Evolutionary conservation across 768 basidiomycete genomes (phyloP).

Genomic region (Suillus sp.): DNA sequence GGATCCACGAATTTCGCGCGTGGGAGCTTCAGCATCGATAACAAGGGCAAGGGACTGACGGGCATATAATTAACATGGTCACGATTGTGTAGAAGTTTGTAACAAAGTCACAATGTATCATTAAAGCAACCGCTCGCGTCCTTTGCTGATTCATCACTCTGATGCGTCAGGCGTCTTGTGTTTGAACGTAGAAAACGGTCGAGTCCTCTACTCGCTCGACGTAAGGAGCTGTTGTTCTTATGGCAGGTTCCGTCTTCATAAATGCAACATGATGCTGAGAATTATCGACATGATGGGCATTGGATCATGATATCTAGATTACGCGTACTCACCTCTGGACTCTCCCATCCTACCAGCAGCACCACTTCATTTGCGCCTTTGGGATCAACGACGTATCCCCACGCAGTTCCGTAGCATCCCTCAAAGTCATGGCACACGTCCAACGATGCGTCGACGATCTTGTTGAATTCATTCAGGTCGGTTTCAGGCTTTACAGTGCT

Average conservation of each 20-base stretch:
- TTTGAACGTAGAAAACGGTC: neutral
- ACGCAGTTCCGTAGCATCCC: conserved; percentile 5
- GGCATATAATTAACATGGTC: conserved; percentile 32
- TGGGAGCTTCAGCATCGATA: conserved; percentile 43
- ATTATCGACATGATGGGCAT: neutral
- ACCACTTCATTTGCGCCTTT: conserved; percentile 15
- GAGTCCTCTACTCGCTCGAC: conserved; percentile 12
- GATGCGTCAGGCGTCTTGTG: neutral
- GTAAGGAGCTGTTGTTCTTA: neutral
- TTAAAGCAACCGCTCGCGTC: conserved; percentile 12
- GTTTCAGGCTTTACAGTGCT: conserved; percentile 8
- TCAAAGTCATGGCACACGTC: conserved; percentile 1
- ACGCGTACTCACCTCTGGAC: conserved; percentile 2
- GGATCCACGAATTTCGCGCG: conserved; percentile 24
- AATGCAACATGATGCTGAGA: neutral
- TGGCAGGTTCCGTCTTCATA: conserved; percentile 1
- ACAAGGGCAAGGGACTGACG: conserved; percentile 38
- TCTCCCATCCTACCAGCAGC: neutral
- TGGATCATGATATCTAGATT: neutral
- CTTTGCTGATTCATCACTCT: too few species aligned
- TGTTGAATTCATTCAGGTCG: conserved; percentile 1
- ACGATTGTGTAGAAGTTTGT: conserved; percentile 1
- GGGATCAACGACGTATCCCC: conserved; percentile 13
- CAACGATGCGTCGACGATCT: conserved; percentile 1
- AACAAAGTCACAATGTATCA: conserved; percentile 19